Evolutionary conservation across 495 filamentous ascomycete genomes (phyloP).

Genomic region (Penicillium riverlandense): DNA sequence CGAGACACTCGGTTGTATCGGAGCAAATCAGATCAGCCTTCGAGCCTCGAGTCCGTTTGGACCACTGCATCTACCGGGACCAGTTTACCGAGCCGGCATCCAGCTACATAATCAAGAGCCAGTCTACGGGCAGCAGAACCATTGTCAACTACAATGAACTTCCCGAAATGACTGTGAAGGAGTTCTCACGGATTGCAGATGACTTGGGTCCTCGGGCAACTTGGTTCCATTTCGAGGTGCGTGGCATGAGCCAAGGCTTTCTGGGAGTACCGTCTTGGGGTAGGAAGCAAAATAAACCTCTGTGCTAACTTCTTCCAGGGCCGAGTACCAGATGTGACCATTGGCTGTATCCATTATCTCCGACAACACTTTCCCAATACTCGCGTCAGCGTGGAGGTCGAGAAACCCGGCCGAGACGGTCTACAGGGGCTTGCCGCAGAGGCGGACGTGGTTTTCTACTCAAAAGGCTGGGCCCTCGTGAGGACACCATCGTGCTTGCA

Average conservation of each 20-base stretch:
- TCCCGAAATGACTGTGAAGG: conserved; percentile 54
- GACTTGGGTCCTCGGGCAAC: conserved; percentile 16
- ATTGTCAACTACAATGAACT: conserved; percentile 65
- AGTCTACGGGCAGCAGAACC: conserved; percentile 51
- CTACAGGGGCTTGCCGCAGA: conserved; percentile 53
- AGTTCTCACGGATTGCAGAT: conserved; percentile 39
- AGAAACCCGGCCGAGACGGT: conserved; percentile 57
- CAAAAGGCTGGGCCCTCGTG: conserved; percentile 62
- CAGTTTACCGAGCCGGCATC: conserved; percentile 51
- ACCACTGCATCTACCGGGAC: conserved; percentile 52
- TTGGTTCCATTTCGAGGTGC: conserved; percentile 75
- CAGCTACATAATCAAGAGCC: conserved; percentile 64
- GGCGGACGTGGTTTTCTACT: conserved; percentile 66
- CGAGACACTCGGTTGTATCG: conserved; percentile 26
- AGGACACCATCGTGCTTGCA: conserved; percentile 10
- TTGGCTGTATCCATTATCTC: conserved; percentile 54
- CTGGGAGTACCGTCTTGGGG: background rate
- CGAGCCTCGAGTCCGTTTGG: conserved; percentile 37
- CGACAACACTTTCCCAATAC: conserved; percentile 37
- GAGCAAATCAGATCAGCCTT: conserved; percentile 35
- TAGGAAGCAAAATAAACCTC: background rate
- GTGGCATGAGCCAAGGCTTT: conserved; percentile 4
- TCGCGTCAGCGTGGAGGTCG: conserved; percentile 60
- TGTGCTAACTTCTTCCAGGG: conserved; percentile 32
- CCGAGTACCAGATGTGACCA: conserved; percentile 54